Conservation (phyloP, 106 monocot species). For the Dioscorea alata region DNA sequence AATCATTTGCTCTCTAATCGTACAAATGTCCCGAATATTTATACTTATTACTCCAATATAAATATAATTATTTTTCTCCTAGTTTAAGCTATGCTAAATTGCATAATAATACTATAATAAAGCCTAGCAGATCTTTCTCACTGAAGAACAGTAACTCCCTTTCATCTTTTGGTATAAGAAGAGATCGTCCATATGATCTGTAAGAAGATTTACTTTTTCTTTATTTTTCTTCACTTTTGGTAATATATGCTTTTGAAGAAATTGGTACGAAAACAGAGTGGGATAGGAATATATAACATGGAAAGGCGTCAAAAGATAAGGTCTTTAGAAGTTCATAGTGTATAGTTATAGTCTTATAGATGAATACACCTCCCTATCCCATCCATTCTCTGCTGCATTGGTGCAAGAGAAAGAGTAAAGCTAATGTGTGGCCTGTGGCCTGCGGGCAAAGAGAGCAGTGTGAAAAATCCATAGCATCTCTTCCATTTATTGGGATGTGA, state of each 20-base stretch:
- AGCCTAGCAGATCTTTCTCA: no score
- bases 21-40: neutral
- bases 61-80: neutral
- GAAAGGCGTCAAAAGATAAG: no score
- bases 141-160: no score
- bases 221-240: no score
- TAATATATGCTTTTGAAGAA: no score
- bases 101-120: no score
- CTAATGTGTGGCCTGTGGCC: neutral
- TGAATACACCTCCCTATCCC: neutral
- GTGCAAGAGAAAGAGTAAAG: constrained; percentile 23
- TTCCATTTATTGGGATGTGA: constrained; percentile 3
- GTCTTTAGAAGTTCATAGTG: no score
- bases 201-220: no score
- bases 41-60: neutral
- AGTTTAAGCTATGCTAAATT: no score
- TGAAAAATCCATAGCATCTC: neutral
- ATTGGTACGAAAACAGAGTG: neutral
- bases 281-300: neutral
- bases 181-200: no score
- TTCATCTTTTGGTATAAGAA: no score
- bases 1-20: neutral
- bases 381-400: constrained; percentile 22
- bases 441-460: neutral
- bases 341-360: constrained; percentile 3